phyloP scores from a whole-genome alignment of 805 yeast genomes.

The Metschnikowia rubicola region DNA sequence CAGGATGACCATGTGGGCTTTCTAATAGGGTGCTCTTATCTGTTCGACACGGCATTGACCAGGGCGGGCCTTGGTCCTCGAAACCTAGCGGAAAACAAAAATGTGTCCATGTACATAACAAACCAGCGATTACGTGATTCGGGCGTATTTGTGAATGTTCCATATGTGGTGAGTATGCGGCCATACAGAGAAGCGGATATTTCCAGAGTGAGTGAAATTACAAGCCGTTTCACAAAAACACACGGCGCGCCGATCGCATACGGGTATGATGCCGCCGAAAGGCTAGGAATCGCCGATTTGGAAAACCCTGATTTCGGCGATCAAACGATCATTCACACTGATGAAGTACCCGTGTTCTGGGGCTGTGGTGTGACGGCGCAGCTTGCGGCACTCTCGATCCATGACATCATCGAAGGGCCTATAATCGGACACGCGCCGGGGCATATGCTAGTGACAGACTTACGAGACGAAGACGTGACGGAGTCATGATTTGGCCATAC shows the following conservation, averaged over 20 bases:
- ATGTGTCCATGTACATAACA: constrained; percentile 15
- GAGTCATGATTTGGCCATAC: too few species aligned
- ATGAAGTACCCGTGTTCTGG: constrained; percentile 43
- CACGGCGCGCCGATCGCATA: constrained; percentile 44
- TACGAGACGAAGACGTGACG: constrained; percentile 21
- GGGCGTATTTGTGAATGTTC: constrained; percentile 26
- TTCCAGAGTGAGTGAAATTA: constrained; percentile 27
- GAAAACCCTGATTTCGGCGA: constrained; percentile 37
- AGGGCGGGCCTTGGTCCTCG: constrained; percentile 28
- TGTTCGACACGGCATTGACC: constrained; percentile 35
- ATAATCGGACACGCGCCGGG: constrained; percentile 37
- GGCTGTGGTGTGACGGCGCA: constrained; percentile 45
- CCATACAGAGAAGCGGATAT: constrained; percentile 31
- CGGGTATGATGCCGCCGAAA: constrained; percentile 34
- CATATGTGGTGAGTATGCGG: constrained; percentile 42
- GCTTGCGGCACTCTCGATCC: constrained; percentile 26
- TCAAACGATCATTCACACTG: constrained; percentile 24
- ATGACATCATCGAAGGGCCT: constrained; percentile 24
- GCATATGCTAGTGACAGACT: constrained; percentile 33
- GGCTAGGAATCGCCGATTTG: constrained; percentile 33
- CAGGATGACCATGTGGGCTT: constrained; percentile 34
- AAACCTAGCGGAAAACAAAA: constrained; percentile 14
- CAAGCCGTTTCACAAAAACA: constrained; percentile 25
- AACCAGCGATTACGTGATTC: constrained; percentile 20
- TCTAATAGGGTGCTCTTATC: constrained; percentile 40